phyloP scores from a whole-genome alignment of 768 basidiomycete genomes.

The Lanmaoa rubissima region DNA sequence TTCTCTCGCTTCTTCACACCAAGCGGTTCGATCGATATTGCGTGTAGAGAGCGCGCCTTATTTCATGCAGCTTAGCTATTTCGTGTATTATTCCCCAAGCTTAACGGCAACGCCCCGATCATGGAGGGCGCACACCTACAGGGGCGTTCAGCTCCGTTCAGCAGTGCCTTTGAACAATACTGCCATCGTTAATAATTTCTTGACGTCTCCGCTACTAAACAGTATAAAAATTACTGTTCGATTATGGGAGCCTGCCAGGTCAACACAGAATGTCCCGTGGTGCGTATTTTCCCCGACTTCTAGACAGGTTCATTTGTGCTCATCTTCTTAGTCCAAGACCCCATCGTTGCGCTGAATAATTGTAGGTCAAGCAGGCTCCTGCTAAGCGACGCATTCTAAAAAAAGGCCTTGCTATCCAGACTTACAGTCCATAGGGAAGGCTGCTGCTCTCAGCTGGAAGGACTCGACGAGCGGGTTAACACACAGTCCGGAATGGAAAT shows the following conservation, averaged over 20 bases:
- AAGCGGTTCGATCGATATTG: conserved; percentile 34
- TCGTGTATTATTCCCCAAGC: conserved; percentile 28
- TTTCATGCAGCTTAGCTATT: conserved; percentile 31
- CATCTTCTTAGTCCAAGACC: conserved; percentile 25
- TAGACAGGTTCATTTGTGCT: conserved; percentile 3
- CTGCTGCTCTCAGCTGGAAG: conserved; percentile 52
- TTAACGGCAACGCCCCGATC: conserved; percentile 30
- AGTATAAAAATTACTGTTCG: conserved; percentile 28
- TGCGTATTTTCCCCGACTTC: conserved; percentile 6
- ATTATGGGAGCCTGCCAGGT: conserved; percentile 16
- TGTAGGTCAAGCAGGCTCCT: conserved; percentile 28
- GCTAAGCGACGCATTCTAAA: neutral
- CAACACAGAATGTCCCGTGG: conserved; percentile 23
- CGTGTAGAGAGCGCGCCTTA: conserved; percentile 31
- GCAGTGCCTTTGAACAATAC: conserved; percentile 28
- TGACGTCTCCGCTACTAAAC: conserved; percentile 17
- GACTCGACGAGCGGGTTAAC: conserved; percentile 44
- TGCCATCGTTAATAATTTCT: conserved; percentile 24
- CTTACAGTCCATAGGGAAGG: conserved; percentile 46
- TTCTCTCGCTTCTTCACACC: conserved; percentile 33
- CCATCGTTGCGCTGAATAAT: conserved; percentile 40
- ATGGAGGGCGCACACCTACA: conserved; percentile 22
- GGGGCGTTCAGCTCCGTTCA: conserved; percentile 26
- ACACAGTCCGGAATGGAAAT: conserved; percentile 53
- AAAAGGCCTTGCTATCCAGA: conserved; percentile 35